Evolutionary conservation across 495 filamentous ascomycete species (phyloP), one percentile per base, ranked within the genome.

Genomic region (Sphaerosporella brunnea): DNA sequence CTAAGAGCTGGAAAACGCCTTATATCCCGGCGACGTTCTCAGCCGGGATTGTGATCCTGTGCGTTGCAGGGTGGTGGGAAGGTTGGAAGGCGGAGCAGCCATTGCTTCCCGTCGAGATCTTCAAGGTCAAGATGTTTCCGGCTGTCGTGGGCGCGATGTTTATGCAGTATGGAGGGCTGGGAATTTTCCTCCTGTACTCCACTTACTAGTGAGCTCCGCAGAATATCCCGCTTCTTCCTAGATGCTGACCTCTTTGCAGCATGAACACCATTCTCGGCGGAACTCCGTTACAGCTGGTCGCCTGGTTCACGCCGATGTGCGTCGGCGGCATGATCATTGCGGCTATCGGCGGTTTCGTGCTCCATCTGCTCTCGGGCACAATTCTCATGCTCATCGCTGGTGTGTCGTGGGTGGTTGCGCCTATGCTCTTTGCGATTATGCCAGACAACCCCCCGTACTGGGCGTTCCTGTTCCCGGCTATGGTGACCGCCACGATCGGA

Each of bases 231-330:
- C 10, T 5, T 8, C 3, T 9, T 23, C 19, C 28, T n/a, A 4
- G 16, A 10, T 51, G 36, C 7, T 40, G 10, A 40, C 56, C 18
- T 15, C 4, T 36, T 16, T 46, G 11, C 34, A 82, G 79, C 60
- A 81, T 84, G 63, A 58, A 75, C 51, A 69, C 64, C 23, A 71
- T 80, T 21, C 78, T 92, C 68, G 65, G 73, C 68, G 1, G 64
- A 68, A 48, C 15, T 1, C 78, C 84, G 0, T 64, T 93, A 2
- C 74, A 77, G 49, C 73, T 82, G 1, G 80, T 81, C 1, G 81
- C 79, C 4, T 93, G 82, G 81, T 83, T 78, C 48, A 66, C 69
- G 0, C 85, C 85, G 1, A 79, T 88, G 70, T 80, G 74, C 9
- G 61, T 75, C 0, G 84, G 83, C 7, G 85, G 85, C 11, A 70